Evolutionary conservation across 495 filamentous ascomycete genomes (phyloP), one percentile per base, ranked within the genome.

Genomic region (Mytilinidion resinicola): DNA sequence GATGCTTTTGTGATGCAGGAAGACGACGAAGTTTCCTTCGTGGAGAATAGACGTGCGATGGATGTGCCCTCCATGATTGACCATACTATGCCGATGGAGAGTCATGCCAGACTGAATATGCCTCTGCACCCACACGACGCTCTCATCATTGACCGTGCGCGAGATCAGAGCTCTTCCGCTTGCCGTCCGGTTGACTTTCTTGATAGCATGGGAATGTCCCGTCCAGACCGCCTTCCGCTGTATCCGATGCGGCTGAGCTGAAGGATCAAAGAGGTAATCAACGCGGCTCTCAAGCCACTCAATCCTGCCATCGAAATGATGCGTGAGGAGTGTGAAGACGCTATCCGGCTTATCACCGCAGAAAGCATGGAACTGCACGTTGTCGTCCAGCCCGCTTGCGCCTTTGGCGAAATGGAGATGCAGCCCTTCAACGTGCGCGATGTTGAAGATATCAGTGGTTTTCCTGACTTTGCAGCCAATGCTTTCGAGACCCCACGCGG

Each of bases 401-500:
- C 70, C 73, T n/a, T 72, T 73, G 50, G 82, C 72, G 61, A 95
- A 85, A 25, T 82, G 80, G 37, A 95, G 76, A 50, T 83, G 77
- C 53, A 88, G 68, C 6, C 85, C 79, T 60, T 89, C 84, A 20
- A 89, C 83, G 69, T 96, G 88, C 6, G 90, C 84, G 64, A 97
- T 83, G 63, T 95, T 95, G 75, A 95, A 96, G 30, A 91, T 82
- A 67, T 86, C 84, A 39, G 83, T 78, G 2, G 80, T 78, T 60
- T 85, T 81, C 60, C 78, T 82, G 34, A 75, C 73, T 62, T 89
- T 93, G 64, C 82, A 85, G 15, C 90, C 89, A 21, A 96, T 80
- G 67, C 91, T 90, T 70, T 97, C 91, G 54, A 99, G 68, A 1
- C 89, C 95, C 92, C 92, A 96, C 0, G 91, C 93, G 47, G 88